These are phyloP conservation scores for Ceratonia siliqua DNA, from an alignment of 306 rosid genomes.

Conservation along the genomic window DNA sequence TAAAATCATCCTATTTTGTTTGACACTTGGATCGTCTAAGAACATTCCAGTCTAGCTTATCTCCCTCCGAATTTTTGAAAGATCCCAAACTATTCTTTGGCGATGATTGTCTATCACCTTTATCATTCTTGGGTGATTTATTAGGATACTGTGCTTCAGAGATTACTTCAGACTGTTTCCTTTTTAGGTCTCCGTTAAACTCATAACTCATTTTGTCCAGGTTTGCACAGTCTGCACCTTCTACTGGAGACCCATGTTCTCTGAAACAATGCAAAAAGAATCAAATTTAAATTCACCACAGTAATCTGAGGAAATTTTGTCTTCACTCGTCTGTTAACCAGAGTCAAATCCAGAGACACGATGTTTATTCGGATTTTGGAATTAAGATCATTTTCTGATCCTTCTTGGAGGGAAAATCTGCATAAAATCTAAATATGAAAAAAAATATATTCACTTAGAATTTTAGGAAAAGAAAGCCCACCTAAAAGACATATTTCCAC, in stretches of 20 bases:
- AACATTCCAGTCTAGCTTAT: constrained; percentile 55
- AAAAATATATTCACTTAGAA: background rate
- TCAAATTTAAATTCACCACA: background rate
- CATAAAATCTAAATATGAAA: background rate
- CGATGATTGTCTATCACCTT: constrained; percentile 33
- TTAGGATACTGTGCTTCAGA: constrained; percentile 42
- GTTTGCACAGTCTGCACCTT: constrained; percentile 46
- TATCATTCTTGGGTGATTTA: constrained; percentile 45
- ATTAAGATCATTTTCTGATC: background rate
- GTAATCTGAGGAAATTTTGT: background rate
- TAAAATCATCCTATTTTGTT: constrained; percentile 34
- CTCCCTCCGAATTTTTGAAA: constrained; percentile 59
- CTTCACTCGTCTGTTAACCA: background rate
- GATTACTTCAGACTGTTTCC: constrained; percentile 48
- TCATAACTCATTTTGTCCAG: constrained; percentile 20
- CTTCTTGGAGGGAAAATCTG: background rate
- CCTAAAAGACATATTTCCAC: constrained; percentile 54
- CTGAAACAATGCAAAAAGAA: constrained; percentile 42
- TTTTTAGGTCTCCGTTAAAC: constrained; percentile 50
- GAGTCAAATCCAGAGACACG: background rate
- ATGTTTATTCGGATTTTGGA: background rate
- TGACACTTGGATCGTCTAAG: constrained; percentile 57
- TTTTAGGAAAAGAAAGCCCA: constrained; percentile 32
- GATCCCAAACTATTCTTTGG: constrained; percentile 37
- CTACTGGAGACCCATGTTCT: constrained; percentile 41